Percentiles rank a stretch among this genome's conserved stretches.
Conservation (phyloP, 1,284 basidiomycete species). For the Mycena sp. region DNA sequence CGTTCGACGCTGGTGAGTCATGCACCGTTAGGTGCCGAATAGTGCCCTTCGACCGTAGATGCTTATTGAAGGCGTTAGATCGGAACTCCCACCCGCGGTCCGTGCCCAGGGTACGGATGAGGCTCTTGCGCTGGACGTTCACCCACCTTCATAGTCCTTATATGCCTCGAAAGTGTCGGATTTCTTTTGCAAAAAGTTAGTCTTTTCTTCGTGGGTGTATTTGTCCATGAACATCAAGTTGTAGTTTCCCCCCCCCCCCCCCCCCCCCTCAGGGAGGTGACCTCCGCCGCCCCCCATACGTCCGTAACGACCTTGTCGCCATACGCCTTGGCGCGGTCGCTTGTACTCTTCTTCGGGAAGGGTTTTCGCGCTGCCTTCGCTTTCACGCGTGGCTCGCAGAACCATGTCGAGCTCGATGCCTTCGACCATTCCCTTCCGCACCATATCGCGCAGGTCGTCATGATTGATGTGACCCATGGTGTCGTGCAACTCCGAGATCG, state of each 20-base stretch:
- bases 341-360: slow-evolving; percentile 1
- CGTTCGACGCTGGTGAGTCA: slow-evolving; percentile 43
- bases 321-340: background rate
- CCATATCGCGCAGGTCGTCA: slow-evolving; percentile 10
- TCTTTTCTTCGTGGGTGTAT: slow-evolving; percentile 21
- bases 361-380: background rate
- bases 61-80: slow-evolving; percentile 32
- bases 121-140: slow-evolving; percentile 23
- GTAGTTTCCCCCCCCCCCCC: background rate
- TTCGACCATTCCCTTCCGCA: slow-evolving; percentile 7
- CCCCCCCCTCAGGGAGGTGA: background rate
- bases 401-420: slow-evolving; percentile 17
- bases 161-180: slow-evolving; percentile 31
- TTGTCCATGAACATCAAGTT: background rate
- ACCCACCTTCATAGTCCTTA: slow-evolving; percentile 29
- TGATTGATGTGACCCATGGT: slow-evolving; percentile 11
- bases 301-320: slow-evolving; percentile 4
- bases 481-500: slow-evolving; percentile 11
- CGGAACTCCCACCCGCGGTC: slow-evolving; percentile 40
- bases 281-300: background rate
- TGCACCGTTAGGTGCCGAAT: slow-evolving; percentile 39
- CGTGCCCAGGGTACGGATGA: slow-evolving; percentile 32
- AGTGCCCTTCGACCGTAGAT: slow-evolving; percentile 37
- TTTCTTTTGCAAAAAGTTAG: slow-evolving; percentile 31
- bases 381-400: background rate